Conservation (phyloP, 2,329 filamentous ascomycete genomes). For the Alternaria arbusti region DNA sequence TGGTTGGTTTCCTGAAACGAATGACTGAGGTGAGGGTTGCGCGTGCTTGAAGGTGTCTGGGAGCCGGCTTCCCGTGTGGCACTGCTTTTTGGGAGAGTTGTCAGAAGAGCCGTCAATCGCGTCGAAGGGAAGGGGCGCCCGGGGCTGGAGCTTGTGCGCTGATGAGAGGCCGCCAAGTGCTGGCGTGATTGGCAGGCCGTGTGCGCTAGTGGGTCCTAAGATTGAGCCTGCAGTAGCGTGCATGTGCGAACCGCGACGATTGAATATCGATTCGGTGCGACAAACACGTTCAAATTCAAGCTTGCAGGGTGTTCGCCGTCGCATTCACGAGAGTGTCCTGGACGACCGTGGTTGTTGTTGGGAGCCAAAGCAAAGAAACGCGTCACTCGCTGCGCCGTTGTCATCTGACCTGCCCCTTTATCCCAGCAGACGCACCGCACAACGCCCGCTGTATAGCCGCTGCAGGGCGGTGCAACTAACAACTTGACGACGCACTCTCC, state of each 20-base stretch:
- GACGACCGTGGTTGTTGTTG: not conserved
- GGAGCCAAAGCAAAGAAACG: not conserved
- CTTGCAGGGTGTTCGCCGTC: not conserved
- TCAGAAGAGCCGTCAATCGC: constrained; percentile 16
- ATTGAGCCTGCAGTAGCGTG: not conserved
- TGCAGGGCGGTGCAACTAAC: constrained; percentile 7
- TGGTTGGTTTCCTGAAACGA: constrained; percentile 40
- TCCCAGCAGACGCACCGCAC: not conserved
- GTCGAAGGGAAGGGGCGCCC: constrained; percentile 19
- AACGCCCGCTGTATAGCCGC: constrained; percentile 8
- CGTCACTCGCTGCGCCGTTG: not conserved
- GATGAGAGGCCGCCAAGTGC: constrained; percentile 7
- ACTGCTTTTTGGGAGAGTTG: constrained; percentile 24
- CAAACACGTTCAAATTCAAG: constrained; percentile 10
- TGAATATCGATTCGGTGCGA: constrained; percentile 12
- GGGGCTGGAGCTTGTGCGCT: constrained; percentile 17
- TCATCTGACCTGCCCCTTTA: not conserved
- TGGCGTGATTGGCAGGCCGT: constrained; percentile 17
- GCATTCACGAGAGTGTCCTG: not conserved
- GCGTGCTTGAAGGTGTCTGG: constrained; percentile 16
- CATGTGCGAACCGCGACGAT: constrained; percentile 3
- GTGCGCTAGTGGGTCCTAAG: constrained; percentile 5
- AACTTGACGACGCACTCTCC: constrained; percentile 14
- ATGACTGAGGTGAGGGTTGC: constrained; percentile 47
- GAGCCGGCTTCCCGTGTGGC: constrained; percentile 22